Base-by-base conservation (phyloP, 2,329 filamentous ascomycete genomes). In the Trichoderma hamatum region DNA sequence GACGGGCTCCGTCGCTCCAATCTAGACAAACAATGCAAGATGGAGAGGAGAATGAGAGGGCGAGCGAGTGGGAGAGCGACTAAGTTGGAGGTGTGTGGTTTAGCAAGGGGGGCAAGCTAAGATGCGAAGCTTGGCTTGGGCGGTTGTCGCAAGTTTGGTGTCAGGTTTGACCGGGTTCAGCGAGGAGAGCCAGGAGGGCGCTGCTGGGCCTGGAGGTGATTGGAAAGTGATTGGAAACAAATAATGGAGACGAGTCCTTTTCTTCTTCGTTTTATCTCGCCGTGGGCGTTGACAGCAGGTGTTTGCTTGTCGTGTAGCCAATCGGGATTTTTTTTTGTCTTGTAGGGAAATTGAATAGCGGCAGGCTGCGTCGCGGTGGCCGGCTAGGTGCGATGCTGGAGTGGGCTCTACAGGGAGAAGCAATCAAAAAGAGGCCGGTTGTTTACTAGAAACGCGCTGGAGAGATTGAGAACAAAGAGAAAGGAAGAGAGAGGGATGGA, bases 141-240 rank as follows among this genome's bases (percentile, higher is more conserved):
- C 52, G 55, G 39, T 61, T 56, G 65, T 67, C 56, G 65, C 65
- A 67, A 54, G 65, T 60, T 52, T 60, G 56, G 65, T 67, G 65
- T 67, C 65, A 67, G 65, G 30, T 61, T 60, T 21, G 49, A 67
- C 63, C 54, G 21, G 63, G 63, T 67, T 59, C 5, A 39, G n/a
- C n/a, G n/a, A n/a, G n/a, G n/a, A n/a, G n/a, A n/a, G n/a, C n/a
- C n/a, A n/a, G n/a, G n/a, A n/a, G n/a, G n/a, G n/a, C n/a, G n/a
- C n/a, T n/a, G n/a, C n/a, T n/a, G 16, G 28, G 54, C 16, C 16
- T 56, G 56, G 34, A 14, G 56, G 43, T 43, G 56, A 43, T 28
- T 26, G 56, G 63, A 66, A 56, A 34, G 43, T 43, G 56, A 43
- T 28, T 26, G 56, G 63, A 66, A 56, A 34, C 52, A 58, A 58